Evolutionary conservation across 2,329 filamentous ascomycete species (phyloP).

Genomic region (Harringtonia aguacate): DNA sequence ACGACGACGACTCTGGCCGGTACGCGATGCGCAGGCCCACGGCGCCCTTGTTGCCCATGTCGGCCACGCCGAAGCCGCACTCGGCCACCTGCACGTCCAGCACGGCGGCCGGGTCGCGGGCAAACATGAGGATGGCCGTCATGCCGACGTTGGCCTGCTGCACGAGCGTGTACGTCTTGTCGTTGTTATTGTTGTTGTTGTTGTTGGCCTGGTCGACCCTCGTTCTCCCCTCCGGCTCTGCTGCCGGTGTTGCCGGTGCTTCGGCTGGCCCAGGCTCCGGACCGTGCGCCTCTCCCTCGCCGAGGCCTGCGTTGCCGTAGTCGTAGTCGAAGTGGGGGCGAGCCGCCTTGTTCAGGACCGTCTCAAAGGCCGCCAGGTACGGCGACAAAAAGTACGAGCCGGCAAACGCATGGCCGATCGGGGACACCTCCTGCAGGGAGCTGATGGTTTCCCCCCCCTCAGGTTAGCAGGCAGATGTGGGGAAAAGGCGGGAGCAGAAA

Average conservation of each 20-base stretch:
- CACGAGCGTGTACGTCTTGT: slow-evolving; percentile 52
- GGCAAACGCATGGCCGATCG: slow-evolving; percentile 74
- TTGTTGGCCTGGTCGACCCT: too few relatives aligned
- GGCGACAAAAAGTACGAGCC: slow-evolving; percentile 68
- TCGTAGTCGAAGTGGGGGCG: slow-evolving; percentile 20
- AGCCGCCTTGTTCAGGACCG: slow-evolving; percentile 62
- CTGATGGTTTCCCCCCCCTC: too few relatives aligned
- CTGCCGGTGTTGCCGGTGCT: neutral
- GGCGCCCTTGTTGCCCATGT: slow-evolving; percentile 94
- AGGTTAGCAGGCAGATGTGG: neutral
- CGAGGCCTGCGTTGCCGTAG: neutral
- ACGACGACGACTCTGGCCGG: too few relatives aligned
- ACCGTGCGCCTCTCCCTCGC: slow-evolving; percentile 2
- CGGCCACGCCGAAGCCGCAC: slow-evolving; percentile 71
- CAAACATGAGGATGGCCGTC: slow-evolving; percentile 83
- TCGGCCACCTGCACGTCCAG: slow-evolving; percentile 63
- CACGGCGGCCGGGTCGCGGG: slow-evolving; percentile 50
- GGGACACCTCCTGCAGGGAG: slow-evolving; percentile 86
- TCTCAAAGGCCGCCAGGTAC: slow-evolving; percentile 62
- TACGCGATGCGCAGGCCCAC: slow-evolving; percentile 67
- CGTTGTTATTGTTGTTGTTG: neutral
- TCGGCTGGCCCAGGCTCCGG: too few relatives aligned
- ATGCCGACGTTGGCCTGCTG: slow-evolving; percentile 70
- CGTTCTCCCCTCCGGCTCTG: neutral
- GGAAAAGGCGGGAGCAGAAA: neutral